phyloP scores from a whole-genome alignment of 345 rosid species.

The Kandelia obovata region DNA sequence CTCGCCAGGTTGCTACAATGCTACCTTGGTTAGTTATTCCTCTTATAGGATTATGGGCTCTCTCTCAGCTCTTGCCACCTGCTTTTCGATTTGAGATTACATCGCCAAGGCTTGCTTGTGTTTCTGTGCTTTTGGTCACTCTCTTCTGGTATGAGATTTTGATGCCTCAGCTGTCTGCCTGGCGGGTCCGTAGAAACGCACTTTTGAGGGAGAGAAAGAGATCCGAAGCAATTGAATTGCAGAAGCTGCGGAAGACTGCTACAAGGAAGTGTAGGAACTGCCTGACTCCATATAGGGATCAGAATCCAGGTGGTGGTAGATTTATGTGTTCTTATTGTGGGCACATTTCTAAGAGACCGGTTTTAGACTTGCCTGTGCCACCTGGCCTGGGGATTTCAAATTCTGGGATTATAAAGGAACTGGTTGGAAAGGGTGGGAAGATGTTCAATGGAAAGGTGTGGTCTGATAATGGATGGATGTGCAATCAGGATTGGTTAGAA shows the following conservation, averaged over 20 bases:
- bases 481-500: conserved; percentile 82
- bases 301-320: conserved; percentile 87
- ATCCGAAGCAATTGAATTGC: conserved; percentile 82
- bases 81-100: conserved; percentile 95
- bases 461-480: conserved; percentile 75
- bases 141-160: conserved; percentile 95
- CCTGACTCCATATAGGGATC: conserved; percentile 83
- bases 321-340: conserved; percentile 99
- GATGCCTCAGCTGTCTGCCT: conserved; percentile 94
- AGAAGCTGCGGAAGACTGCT: conserved; percentile 87
- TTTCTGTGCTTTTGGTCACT: conserved; percentile 85
- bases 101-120: conserved; percentile 88
- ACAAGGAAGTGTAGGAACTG: conserved; percentile 89
- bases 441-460: conserved; percentile 80
- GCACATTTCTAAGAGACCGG: conserved; percentile 90
- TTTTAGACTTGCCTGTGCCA: conserved; percentile 75
- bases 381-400: conserved; percentile 68
- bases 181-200: conserved; percentile 82
- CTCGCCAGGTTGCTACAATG: conserved; percentile 99
- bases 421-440: conserved; percentile 90
- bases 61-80: conserved; percentile 95
- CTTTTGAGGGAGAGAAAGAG: conserved; percentile 83
- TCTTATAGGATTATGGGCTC: conserved; percentile 92
- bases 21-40: conserved; percentile 99
- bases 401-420: conserved; percentile 81